Evolutionary conservation across 495 filamentous ascomycete genomes (phyloP).

Genomic region (Jackrogersella multiformis): DNA sequence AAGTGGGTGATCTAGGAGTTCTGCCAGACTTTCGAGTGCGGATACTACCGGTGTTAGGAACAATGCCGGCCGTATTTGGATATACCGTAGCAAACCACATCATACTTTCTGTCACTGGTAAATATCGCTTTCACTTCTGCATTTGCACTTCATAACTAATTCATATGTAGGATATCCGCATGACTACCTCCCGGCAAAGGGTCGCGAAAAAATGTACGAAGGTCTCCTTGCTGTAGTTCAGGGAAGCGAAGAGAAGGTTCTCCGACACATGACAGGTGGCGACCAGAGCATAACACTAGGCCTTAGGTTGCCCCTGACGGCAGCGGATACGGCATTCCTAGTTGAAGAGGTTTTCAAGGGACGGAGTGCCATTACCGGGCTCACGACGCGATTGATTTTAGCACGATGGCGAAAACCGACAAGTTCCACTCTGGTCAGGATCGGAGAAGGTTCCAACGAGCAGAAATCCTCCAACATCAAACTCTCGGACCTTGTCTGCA

Average conservation of each 20-base stretch:
- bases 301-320: constrained; percentile 78
- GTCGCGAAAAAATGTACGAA: constrained; percentile 89
- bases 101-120: constrained; percentile 78
- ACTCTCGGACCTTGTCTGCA: constrained; percentile 81
- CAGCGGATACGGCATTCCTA: constrained; percentile 82
- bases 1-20: constrained; percentile 84
- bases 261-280: constrained; percentile 61
- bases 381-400: constrained; percentile 79
- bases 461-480: constrained; percentile 74
- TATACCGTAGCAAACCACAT: constrained; percentile 90
- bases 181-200: constrained; percentile 84
- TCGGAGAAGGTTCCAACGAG: constrained; percentile 67
- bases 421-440: constrained; percentile 54
- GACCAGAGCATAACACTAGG: constrained; percentile 67
- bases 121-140: neutral
- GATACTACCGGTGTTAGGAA: constrained; percentile 93
- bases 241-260: constrained; percentile 76
- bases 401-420: constrained; percentile 74
- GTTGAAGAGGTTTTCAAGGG: constrained; percentile 90
- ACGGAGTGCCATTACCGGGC: constrained; percentile 81
- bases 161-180: constrained; percentile 72
- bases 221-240: constrained; percentile 76
- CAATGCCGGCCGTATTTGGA: constrained; percentile 97
- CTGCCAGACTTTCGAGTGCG: constrained; percentile 92
- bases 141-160: constrained; percentile 18